These are phyloP conservation scores for Candida sakaeoensis DNA, from an alignment of 805 yeast genomes.

Conservation along the genomic window DNA sequence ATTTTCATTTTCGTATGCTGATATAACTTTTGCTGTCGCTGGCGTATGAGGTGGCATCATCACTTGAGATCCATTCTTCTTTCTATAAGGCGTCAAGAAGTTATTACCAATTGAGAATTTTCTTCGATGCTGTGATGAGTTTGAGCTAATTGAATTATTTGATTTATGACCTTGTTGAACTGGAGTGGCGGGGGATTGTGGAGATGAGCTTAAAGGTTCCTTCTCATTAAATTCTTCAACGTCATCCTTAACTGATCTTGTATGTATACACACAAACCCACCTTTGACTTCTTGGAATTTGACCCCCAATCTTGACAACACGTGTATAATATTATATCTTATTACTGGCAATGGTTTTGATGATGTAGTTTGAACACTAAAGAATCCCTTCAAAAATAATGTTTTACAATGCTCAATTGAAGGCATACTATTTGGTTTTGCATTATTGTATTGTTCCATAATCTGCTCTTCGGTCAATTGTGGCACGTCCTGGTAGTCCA, in stretches of 20 bases:
- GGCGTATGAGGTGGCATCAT: conserved; percentile 55
- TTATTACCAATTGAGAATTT: conserved; percentile 63
- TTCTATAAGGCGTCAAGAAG: conserved; percentile 45
- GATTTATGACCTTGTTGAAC: conserved; percentile 33
- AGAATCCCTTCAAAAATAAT: conserved; percentile 86
- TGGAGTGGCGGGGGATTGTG: conserved; percentile 35
- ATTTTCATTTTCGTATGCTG: conserved; percentile 22
- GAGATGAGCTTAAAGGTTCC: conserved; percentile 23
- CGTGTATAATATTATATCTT: conserved; percentile 76
- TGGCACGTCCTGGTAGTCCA: conserved; percentile 29
- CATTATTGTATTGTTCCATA: conserved; percentile 43
- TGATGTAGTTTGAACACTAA: conserved; percentile 91
- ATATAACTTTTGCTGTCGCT: conserved; percentile 40
- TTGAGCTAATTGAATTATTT: conserved; percentile 28
- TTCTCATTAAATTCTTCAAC: conserved; percentile 15
- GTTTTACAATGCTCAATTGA: conserved; percentile 92
- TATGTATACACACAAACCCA: conserved; percentile 82
- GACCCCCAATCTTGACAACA: conserved; percentile 71
- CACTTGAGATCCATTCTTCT: conserved; percentile 42
- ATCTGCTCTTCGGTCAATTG: conserved; percentile 39
- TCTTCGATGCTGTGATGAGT: conserved; percentile 46
- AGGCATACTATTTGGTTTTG: conserved; percentile 81
- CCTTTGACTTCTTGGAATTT: conserved; percentile 87
- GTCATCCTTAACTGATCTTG: conserved; percentile 40
- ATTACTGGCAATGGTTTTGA: conserved; percentile 88